Conservation (phyloP, 129 eudicot species). For the Rutidosis leptorrhynchoides region DNA sequence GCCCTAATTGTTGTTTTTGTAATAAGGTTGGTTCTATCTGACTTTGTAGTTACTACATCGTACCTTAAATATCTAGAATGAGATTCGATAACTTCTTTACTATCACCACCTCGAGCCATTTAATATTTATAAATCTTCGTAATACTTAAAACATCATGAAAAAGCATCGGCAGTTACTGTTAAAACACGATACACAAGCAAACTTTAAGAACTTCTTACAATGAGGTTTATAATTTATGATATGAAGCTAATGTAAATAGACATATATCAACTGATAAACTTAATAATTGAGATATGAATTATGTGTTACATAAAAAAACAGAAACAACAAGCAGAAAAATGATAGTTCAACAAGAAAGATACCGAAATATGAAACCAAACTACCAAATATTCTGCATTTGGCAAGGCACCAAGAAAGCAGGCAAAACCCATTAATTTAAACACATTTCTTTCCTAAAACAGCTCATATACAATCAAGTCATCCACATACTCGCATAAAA, state of each 20-base stretch:
- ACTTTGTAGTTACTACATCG: constrained; percentile 28
- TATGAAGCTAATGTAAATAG: neutral
- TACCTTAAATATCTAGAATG: constrained; percentile 26
- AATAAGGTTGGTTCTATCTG: constrained; percentile 15
- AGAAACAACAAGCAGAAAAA: constrained; percentile 24
- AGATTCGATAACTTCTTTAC: constrained; percentile 37
- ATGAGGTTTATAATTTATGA: constrained; percentile 1
- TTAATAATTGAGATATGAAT: constrained; percentile 8
- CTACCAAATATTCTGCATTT: constrained; percentile 39
- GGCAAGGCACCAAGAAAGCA: constrained; percentile 20
- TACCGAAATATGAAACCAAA: constrained; percentile 27
- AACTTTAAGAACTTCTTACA: constrained; percentile 16
- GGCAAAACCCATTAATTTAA: constrained; percentile 11
- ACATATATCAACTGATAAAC: constrained; percentile 19
- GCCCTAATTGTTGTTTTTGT: constrained; percentile 15
- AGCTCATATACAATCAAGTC: constrained; percentile 25
- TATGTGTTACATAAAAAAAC: constrained; percentile 4
- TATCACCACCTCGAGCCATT: constrained; percentile 33
- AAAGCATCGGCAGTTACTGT: constrained; percentile 26
- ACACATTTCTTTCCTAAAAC: constrained; percentile 16
- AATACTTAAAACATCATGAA: constrained; percentile 10
- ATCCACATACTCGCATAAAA: constrained; percentile 1
- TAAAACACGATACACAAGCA: constrained; percentile 20
- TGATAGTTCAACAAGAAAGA: constrained; percentile 32
- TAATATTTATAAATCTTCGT: constrained; percentile 1